Conservation (phyloP, 768 basidiomycete genomes). For the Russula lepida region DNA sequence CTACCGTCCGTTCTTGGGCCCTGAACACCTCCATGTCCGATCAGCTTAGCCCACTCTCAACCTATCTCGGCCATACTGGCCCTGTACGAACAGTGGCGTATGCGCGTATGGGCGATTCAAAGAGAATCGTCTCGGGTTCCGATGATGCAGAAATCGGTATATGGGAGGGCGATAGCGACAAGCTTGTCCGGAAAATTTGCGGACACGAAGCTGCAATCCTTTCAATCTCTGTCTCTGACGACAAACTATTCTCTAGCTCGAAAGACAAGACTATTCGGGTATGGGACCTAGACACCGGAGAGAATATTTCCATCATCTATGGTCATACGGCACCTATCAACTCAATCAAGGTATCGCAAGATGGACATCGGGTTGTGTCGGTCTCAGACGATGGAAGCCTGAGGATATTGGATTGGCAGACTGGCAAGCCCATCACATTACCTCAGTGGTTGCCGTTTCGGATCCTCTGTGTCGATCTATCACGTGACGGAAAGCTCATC, state of each 20-base stretch:
- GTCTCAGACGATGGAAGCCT: conserved; percentile 10
- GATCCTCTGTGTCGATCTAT: neutral
- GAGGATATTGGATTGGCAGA: conserved; percentile 8
- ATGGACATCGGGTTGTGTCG: conserved; percentile 1
- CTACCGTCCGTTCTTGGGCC: neutral
- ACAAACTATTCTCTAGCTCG: conserved; percentile 11
- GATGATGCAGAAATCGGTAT: neutral
- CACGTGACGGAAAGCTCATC: conserved; percentile 4
- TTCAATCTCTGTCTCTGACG: neutral
- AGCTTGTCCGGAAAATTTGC: neutral
- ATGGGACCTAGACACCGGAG: conserved; percentile 5
- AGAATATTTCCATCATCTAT: conserved; percentile 24
- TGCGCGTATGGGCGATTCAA: too few species aligned
- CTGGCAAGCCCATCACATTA: neutral
- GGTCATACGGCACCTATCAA: conserved; percentile 20
- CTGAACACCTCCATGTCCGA: too few species aligned
- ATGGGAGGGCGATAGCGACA: conserved; percentile 2
- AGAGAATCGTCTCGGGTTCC: conserved; percentile 9
- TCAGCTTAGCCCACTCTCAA: neutral
- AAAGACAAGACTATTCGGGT: conserved; percentile 12
- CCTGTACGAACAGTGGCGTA: conserved; percentile 1
- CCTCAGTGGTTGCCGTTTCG: neutral
- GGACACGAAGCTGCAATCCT: neutral
- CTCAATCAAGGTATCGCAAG: neutral
- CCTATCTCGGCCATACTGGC: conserved; percentile 22